These are phyloP conservation scores for Leishmania mexicana DNA, from an alignment of 208 protist species.

Conservation along the genomic window DNA sequence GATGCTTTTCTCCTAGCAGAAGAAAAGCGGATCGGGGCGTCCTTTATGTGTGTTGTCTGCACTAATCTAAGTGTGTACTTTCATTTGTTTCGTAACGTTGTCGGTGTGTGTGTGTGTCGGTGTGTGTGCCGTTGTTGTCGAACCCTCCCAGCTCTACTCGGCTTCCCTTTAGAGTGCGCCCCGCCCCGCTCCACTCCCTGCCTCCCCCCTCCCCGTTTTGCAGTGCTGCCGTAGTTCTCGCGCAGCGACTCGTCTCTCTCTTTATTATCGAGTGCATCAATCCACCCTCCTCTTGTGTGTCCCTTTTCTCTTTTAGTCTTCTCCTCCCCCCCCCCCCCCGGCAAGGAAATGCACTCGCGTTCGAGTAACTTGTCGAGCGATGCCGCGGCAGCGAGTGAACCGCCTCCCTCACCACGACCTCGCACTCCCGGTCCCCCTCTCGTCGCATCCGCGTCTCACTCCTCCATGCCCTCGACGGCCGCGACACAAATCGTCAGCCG, in stretches of 20 bases:
- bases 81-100: neutral
- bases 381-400: neutral
- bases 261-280: neutral
- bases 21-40: neutral
- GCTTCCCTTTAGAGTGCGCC: neutral
- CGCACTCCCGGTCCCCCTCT: neutral
- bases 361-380: neutral
- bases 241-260: neutral
- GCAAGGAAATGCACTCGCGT: neutral
- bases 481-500: conserved; percentile 23
- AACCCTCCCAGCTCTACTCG: neutral
- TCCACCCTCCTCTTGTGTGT: neutral
- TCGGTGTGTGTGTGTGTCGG: neutral
- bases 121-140: neutral
- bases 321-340: neutral
- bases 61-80: neutral
- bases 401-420: conserved; percentile 15
- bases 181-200: neutral
- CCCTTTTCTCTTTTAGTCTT: neutral
- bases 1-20: neutral
- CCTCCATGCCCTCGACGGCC: conserved; percentile 13
- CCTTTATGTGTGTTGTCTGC: neutral
- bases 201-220: neutral
- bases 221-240: neutral
- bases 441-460: neutral